Evolutionary conservation across 306 rosid genomes (phyloP).

Genomic region (Fragaria vesca): DNA sequence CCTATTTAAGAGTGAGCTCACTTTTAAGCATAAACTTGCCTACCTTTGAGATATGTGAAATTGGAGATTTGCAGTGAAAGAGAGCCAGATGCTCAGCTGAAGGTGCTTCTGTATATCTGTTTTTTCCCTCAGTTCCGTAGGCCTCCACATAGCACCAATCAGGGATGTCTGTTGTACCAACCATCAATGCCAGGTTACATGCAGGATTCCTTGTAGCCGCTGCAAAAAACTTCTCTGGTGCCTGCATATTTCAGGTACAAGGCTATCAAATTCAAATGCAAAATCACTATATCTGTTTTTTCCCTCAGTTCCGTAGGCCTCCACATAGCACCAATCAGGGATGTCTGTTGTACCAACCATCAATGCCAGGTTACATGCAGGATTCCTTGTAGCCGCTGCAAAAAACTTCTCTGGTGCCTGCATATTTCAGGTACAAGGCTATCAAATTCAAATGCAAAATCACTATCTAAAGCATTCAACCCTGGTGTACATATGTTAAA

Average conservation of each 20-base stretch:
- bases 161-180: slow-evolving; percentile 80
- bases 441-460: not conserved
- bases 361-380: slow-evolving; percentile 65
- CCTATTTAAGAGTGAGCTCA: not conserved
- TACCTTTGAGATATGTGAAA: slow-evolving; percentile 63
- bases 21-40: slow-evolving; percentile 12
- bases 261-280: not conserved
- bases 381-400: slow-evolving; percentile 71
- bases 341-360: slow-evolving; percentile 85
- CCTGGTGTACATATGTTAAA: not conserved
- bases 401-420: slow-evolving; percentile 79
- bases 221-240: slow-evolving; percentile 69
- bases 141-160: slow-evolving; percentile 79
- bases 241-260: slow-evolving; percentile 47
- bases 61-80: slow-evolving; percentile 70
- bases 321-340: slow-evolving; percentile 83
- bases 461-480: not conserved
- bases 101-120: slow-evolving; percentile 45
- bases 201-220: slow-evolving; percentile 75
- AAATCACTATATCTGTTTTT: slow-evolving; percentile 28
- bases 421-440: slow-evolving; percentile 25
- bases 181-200: slow-evolving; percentile 71
- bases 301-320: slow-evolving; percentile 44
- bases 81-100: slow-evolving; percentile 51
- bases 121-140: slow-evolving; percentile 42